Base-by-base conservation (phyloP, 2,329 filamentous ascomycete species). In the Curvularia sp. region DNA sequence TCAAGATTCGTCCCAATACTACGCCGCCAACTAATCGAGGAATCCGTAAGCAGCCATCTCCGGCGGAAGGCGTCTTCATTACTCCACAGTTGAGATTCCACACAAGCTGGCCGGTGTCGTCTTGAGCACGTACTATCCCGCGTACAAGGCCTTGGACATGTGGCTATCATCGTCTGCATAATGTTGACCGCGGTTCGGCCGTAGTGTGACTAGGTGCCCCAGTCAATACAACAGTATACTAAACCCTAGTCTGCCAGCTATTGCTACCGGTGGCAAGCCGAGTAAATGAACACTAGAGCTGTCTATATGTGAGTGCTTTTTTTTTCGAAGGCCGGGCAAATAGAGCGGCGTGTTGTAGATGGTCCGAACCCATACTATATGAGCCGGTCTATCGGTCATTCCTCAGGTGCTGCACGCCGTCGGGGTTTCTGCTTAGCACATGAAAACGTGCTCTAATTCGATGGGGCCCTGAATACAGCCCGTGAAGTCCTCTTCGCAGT, bases 111-210 rank as follows among this genome's bases (percentile, higher is more conserved):
- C 30, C 39, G 39, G 53, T 25, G 41, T 46, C 7, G 25, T 52
- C 41, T 56, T 27, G 53, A 34, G 34, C 23, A 32, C 48, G 32
- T 10, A 21, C 34, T 19, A 19, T 46, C 50, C 36, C 25, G 13
- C 48, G 50, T 41, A 41, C 18, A 57, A 54, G 45, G 48, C 55
- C 43, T 38, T 32, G 18, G n/a, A 34, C 4, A 23, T 23, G 43
- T n/a, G 50, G 53, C 50, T 49, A 19, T 49, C 36, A 42, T 23
- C 43, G 34, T 45, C 36, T 53, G 41, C 28, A 42, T 21, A 13
- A 38, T 49, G 28, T 18, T 53, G 49, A 19, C 49, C 42, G 55
- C 55, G 32, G 34, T 39, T 15, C 52, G 34, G 27, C 49, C 55
- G 34, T 36, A 38, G 38, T 19, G 21, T 42, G 27, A 41, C 49